Conservation (phyloP, 257 asterid species). For the Solanum raphanifolium region DNA sequence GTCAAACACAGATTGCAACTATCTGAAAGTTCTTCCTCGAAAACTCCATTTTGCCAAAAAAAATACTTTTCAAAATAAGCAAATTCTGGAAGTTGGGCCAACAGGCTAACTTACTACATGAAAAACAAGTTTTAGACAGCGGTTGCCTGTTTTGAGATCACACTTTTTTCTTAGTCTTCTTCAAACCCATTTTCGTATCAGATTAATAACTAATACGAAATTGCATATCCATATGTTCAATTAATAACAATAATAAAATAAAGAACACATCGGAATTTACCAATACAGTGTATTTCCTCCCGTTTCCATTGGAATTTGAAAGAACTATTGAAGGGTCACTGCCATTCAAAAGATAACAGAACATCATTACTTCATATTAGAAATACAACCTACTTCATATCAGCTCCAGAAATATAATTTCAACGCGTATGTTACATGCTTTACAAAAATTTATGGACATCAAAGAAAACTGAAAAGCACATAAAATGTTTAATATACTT, state of each 20-base stretch:
- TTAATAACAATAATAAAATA: not conserved
- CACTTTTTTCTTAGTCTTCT: not conserved
- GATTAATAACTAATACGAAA: not conserved
- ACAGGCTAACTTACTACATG: not conserved
- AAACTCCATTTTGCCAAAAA: not conserved
- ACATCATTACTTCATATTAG: not conserved
- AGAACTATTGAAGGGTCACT: constrained; percentile 35
- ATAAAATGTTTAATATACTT: not conserved
- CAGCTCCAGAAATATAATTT: not conserved
- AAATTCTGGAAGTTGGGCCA: not conserved
- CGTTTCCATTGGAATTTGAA: constrained; percentile 25
- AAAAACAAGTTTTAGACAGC: not conserved
- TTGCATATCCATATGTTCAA: not conserved
- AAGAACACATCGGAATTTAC: constrained; percentile 24
- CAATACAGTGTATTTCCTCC: constrained; percentile 60
- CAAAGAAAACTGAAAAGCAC: not conserved
- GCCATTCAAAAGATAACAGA: constrained; percentile 5
- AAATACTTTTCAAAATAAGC: not conserved
- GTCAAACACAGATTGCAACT: not conserved
- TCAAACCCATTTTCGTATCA: not conserved
- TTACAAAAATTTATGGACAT: not conserved
- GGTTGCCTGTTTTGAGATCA: not conserved
- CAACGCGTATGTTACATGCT: not conserved
- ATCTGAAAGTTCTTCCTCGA: not conserved
- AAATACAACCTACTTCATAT: not conserved